These are phyloP conservation scores for Tetragonia tetragonoides DNA, from an alignment of 148 eudicot genomes.

Conservation along the genomic window DNA sequence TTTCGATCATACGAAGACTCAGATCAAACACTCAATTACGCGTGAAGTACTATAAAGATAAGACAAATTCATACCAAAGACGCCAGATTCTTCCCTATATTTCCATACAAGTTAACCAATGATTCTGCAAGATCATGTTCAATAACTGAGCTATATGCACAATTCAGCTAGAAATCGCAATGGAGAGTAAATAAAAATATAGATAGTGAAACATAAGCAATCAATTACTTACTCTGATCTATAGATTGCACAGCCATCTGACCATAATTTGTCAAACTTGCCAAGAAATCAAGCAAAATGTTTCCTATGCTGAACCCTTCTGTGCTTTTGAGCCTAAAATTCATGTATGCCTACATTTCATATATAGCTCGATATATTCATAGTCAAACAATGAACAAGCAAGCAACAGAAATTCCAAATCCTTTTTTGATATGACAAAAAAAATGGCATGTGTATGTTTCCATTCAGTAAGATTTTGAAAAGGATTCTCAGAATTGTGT, in stretches of 20 bases:
- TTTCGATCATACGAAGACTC: no score
- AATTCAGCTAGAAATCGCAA: neutral
- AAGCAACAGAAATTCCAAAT: no score
- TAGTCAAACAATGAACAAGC: no score
- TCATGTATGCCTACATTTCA: slow-evolving; percentile 61
- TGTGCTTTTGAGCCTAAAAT: slow-evolving; percentile 76
- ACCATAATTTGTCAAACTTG: slow-evolving; percentile 66
- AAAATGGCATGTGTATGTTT: no score
- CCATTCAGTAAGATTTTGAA: no score
- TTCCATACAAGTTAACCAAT: slow-evolving; percentile 91
- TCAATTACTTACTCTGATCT: slow-evolving; percentile 53
- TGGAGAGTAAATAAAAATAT: neutral
- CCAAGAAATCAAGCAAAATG: slow-evolving; percentile 80
- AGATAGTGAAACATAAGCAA: neutral
- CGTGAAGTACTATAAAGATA: no score
- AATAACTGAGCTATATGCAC: neutral
- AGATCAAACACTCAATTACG: no score
- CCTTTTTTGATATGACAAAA: no score
- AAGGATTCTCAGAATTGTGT: no score
- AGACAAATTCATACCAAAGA: slow-evolving; percentile 56
- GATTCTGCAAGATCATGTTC: slow-evolving; percentile 47
- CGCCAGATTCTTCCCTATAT: slow-evolving; percentile 86
- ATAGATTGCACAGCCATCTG: slow-evolving; percentile 86
- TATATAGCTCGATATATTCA: no score
- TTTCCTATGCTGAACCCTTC: slow-evolving; percentile 91